Evolutionary conservation across 2,329 filamentous ascomycete species (phyloP), one percentile per base, ranked within the genome.

Genomic region (Gyromitra esculenta): DNA sequence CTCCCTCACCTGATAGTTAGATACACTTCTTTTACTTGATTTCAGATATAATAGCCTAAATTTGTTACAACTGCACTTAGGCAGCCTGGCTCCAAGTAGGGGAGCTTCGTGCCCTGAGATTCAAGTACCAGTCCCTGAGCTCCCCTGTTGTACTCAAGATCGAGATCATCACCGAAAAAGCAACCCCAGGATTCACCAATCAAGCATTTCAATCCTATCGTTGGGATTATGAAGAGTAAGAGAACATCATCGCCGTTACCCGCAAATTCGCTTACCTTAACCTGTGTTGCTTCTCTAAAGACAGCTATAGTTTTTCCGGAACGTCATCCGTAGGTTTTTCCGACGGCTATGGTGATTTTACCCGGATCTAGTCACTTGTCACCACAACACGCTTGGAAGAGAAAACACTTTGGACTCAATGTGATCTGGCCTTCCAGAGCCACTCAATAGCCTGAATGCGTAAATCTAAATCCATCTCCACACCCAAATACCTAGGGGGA

Each of bases 281-380:
- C 25, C 25, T 31, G 37, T 56, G 64, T 31, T 43, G 57, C 57
- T 62, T 21, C 45, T 52, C 25, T 13, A 57, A 57, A 35, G 37
- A 15, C 39, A 15, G 41, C 7, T 50, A 35, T 63, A 39, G 72
- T 63, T 75, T 71, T 75, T 71, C 72, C 72, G 66, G 52, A 65
- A 75, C 66, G 72, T 75, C 72, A 75, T 59, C 71, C 41, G 5
- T 59, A 54, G 35, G 59, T 70, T 71, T 71, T 64, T 74, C 71
- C 64, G 54, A 62, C 31, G 15, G 37, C 50, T 50, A n/a, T 43
- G 35, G 37, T 54, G 56, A 11, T 68, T 74, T 68, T 68, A 74
- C 39, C 72, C 72, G 72, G 72, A 21, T 25, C 57, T 68, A 52
- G 45, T 9, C 41, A 56, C 48, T 45, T 65, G 35, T 41, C 43